Base-by-base conservation (phyloP, 306 rosid genomes). In the Psophocarpus tetragonolobus region DNA sequence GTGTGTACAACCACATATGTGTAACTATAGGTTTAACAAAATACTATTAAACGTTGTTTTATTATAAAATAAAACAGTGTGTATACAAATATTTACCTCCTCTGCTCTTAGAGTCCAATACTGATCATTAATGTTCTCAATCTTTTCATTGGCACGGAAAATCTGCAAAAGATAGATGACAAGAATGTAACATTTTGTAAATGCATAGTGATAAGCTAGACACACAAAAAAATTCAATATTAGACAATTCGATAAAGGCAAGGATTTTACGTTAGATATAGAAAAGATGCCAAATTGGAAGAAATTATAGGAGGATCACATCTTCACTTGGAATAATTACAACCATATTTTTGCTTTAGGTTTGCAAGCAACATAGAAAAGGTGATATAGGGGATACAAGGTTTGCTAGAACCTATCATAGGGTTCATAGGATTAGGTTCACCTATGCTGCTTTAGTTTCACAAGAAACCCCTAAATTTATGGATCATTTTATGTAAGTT, bases 91-190 rank as follows among this genome's bases (percentile, higher is more conserved):
- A 12, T 73, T 84, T 84, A 78, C 97, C 92, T 92, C 96, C 82
- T 92, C 97, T 26, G 92, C 97, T 29, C 97, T 88, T 26, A 92
- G 82, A 15, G 93, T 87, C 96, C 97, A 92, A 87, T 77, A 77
- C 18, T 77, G 81, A 68, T 77, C 81, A 77, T 77, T 68, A 67
- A 77, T 77, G 29, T 30, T 90, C 85, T 90, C 97, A 41, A 92
- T 92, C 47, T 85, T 90, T 70, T 92, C 97, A 71, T 2, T 77
- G 85, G 74, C 77, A 33, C 90, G 90, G 69, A 92, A 92, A 44
- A 88, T 85, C 97, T 92, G 88, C 83, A 82, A 73, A 62, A 51
- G 20, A 26, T 4, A 41, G 30, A 30, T 20, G 50, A 41, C 38
- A 44, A 10, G n/a, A 54, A 54, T 21, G 62, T 24, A 54, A 18